Evolutionary conservation across 768 basidiomycete species (phyloP), one percentile per base, ranked within the genome.

Genomic region (Coprinopsis strossmayeri): DNA sequence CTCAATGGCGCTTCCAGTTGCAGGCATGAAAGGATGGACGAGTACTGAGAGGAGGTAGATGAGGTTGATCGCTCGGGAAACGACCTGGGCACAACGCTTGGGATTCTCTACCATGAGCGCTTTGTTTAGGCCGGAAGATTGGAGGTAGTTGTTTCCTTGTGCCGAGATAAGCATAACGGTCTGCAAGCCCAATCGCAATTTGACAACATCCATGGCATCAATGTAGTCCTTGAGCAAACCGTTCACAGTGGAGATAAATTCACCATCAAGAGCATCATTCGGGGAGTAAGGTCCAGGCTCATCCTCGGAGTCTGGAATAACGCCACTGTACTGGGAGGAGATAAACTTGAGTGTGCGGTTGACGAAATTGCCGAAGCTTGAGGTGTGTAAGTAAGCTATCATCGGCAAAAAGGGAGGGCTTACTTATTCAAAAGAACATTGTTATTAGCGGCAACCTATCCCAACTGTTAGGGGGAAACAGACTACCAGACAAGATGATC

Each of bases 11-110:
- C 79, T 80, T 28, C 87, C 82, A 0, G 90, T 95, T 11, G 83
- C 76, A 34, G 96, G 96, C 93, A 99, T 97, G 82, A 91, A 99
- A 0, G 96, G 95, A 61, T 93, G 86, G 55, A 91, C 67, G 56
- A 96, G 72, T 24, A 82, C 84, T 11, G 91, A 87, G 49, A 99
- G 74, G 30, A 84, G 69, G 63, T 96, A 98, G 63, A 98, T 95
- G 56, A 99, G 71, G 69, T 97, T 97, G 64, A 92, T 66, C 23
- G 93, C 88, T 46, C 92, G 84, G 41, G 87, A 82, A 50, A 98
- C 72, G 56, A 98, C 94, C 58, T 89, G 84, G 2, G 87, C 93
- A 58, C 92, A 95, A 50, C 92, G 87, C 48, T 75, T 73, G 2
- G 92, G 91, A 53, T 92, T 76, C 53, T 82, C 78, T 7, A 78